Evolutionary conservation across 352 stramenopile genomes (phyloP).

Genomic region (Phytophthora niederhauseri): DNA sequence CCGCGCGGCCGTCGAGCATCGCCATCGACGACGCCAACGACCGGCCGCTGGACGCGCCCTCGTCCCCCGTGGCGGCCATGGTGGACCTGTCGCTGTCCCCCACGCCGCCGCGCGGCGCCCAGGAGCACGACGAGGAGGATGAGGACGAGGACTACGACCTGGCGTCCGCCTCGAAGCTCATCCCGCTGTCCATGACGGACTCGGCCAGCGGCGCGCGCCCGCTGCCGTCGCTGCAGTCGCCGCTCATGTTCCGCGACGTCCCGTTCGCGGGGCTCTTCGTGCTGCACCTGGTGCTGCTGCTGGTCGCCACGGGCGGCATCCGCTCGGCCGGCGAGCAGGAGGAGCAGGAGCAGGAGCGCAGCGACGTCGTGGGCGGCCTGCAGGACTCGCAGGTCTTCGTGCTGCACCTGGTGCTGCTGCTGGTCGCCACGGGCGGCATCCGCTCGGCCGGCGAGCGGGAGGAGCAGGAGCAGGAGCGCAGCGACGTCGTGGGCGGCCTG

Average conservation of each 20-base stretch:
- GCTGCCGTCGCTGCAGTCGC: conserved; percentile 64
- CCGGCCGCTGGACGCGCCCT: conserved; percentile 15
- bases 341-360: conserved; percentile 27
- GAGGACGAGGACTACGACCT: conserved; percentile 39
- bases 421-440: conserved; percentile 51
- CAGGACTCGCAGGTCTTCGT: conserved; percentile 43
- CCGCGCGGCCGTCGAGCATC: conserved; percentile 42
- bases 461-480: conserved; percentile 27
- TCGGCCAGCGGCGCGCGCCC: conserved; percentile 58
- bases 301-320: conserved; percentile 51
- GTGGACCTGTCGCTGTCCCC: conserved; percentile 67
- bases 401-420: conserved; percentile 56
- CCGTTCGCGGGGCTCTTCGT: conserved; percentile 55
- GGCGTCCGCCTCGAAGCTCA: conserved; percentile 51
- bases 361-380: conserved; percentile 34
- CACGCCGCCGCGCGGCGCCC: conserved; percentile 7
- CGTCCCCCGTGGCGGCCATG: conserved; percentile 46
- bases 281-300: conserved; percentile 56
- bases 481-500: conserved; percentile 34
- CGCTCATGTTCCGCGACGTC: conserved; percentile 67
- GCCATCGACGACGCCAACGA: conserved; percentile 47
- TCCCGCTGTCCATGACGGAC: conserved; percentile 76
- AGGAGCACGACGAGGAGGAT: conserved; percentile 8
- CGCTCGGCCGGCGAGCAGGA: conserved; percentile 38
- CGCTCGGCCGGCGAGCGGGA: conserved; percentile 38